Evolutionary conservation across 805 yeast species (phyloP).

Genomic region (Candida michaelii): DNA sequence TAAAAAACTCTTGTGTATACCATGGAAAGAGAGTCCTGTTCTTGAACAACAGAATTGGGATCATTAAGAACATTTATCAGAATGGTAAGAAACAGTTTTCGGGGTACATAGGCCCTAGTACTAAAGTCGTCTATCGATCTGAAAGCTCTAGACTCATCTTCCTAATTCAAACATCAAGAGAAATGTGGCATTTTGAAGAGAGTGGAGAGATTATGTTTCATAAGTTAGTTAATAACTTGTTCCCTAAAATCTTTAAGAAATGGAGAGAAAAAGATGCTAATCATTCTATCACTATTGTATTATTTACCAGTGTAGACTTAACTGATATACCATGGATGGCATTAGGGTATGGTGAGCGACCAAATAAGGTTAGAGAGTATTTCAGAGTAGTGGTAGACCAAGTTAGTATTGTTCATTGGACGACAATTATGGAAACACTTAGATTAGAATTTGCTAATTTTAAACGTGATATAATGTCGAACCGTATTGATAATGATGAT

Average conservation of each 20-base stretch:
- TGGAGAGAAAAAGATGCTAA: conserved; percentile 89
- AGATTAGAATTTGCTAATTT: conserved; percentile 83
- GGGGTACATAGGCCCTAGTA: conserved; percentile 69
- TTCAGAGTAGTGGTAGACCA: conserved; percentile 95
- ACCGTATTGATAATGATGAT: conserved; percentile 18
- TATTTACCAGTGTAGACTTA: conserved; percentile 78
- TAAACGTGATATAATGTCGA: conserved; percentile 66
- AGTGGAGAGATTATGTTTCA: conserved; percentile 93
- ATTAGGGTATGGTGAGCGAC: conserved; percentile 69
- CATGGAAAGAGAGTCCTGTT: conserved; percentile 64
- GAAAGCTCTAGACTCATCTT: conserved; percentile 85
- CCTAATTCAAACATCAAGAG: conserved; percentile 84
- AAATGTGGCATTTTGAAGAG: conserved; percentile 98
- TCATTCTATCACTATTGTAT: conserved; percentile 85
- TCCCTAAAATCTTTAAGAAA: conserved; percentile 82
- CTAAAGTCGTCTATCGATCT: conserved; percentile 84
- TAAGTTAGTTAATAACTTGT: conserved; percentile 84
- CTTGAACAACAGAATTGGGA: conserved; percentile 59
- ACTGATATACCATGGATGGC: conserved; percentile 53
- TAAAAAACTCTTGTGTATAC: conserved; percentile 66
- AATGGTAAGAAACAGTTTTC: conserved; percentile 71
- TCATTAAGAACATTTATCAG: conserved; percentile 61
- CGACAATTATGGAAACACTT: conserved; percentile 82
- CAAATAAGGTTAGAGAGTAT: conserved; percentile 69
- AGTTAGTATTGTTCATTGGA: conserved; percentile 86